These are phyloP conservation scores for Paraurostyla sp. DNA, from an alignment of 73 alveolate species.

Conservation along the genomic window DNA sequence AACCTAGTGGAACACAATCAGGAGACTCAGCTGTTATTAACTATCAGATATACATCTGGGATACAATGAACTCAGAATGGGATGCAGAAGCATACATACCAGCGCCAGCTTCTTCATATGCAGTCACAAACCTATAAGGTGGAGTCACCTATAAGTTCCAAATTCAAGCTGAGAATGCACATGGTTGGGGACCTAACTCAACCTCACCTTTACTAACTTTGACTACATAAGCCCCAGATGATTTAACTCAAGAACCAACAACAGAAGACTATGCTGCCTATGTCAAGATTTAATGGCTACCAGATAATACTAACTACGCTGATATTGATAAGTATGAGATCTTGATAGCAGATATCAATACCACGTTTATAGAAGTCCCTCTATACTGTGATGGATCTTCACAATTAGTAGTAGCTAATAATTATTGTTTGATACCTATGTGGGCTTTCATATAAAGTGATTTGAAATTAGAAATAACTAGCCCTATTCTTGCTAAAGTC, in stretches of 20 bases:
- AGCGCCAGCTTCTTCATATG: slow-evolving; percentile 27
- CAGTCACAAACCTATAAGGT: slow-evolving; percentile 11
- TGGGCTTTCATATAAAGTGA: slow-evolving; percentile 25
- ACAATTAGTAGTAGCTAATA: background rate
- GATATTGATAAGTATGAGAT: slow-evolving; percentile 51
- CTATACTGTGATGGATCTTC: slow-evolving; percentile 63
- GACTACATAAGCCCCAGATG: slow-evolving; percentile 51
- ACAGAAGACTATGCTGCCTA: slow-evolving; percentile 10
- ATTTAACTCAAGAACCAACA: slow-evolving; percentile 3
- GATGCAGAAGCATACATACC: background rate
- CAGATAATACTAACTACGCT: slow-evolving; percentile 20
- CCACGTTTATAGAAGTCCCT: background rate
- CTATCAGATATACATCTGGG: slow-evolving; percentile 53
- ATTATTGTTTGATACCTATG: slow-evolving; percentile 14
- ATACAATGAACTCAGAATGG: slow-evolving; percentile 49
- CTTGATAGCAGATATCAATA: background rate
- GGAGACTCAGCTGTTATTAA: slow-evolving; percentile 59
- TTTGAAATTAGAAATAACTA: background rate
- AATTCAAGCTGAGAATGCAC: slow-evolving; percentile 62
- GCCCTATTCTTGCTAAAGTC: slow-evolving; percentile 53
- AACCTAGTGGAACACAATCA: slow-evolving; percentile 41
- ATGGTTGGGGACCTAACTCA: slow-evolving; percentile 65
- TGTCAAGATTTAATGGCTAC: slow-evolving; percentile 47
- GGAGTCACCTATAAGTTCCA: slow-evolving; percentile 55
- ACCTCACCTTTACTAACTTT: background rate